These are phyloP conservation scores for Candida sithepensis DNA, from an alignment of 805 yeast species.

Conservation along the genomic window DNA sequence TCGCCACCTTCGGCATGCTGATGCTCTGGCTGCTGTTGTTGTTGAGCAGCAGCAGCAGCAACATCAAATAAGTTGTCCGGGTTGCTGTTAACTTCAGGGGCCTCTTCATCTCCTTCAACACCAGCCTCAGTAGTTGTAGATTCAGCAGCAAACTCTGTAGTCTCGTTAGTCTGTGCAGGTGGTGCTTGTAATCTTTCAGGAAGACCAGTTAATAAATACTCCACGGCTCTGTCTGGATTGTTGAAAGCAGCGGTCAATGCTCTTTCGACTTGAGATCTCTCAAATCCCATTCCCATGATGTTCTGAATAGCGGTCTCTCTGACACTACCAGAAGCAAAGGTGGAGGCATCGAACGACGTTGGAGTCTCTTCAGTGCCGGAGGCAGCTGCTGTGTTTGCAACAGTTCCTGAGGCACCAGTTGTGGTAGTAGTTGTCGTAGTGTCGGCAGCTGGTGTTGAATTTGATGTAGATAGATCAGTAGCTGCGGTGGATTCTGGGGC, in stretches of 20 bases:
- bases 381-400: conserved; percentile 12
- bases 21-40: conserved; percentile 21
- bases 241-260: conserved; percentile 95
- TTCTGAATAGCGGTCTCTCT: conserved; percentile 75
- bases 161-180: conserved; percentile 19
- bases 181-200: conserved; percentile 48
- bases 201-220: conserved; percentile 84
- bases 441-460: conserved; percentile 18
- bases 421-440: conserved; percentile 7
- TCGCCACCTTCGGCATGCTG: conserved; percentile 29
- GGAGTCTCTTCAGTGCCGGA: conserved; percentile 7
- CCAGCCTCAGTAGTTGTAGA: conserved; percentile 16
- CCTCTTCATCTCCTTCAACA: conserved; percentile 3
- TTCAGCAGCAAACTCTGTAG: conserved; percentile 15
- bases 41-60: conserved; percentile 31
- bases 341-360: conserved; percentile 39
- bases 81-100: conserved; percentile 18
- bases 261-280: conserved; percentile 77
- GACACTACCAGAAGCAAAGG: conserved; percentile 73
- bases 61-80: conserved; percentile 54
- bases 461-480: conserved; percentile 21
- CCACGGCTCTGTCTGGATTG: conserved; percentile 98
- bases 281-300: conserved; percentile 96
- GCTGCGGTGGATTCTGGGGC: conserved; percentile 24
- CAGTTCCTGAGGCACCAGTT: conserved; percentile 19